These are phyloP conservation scores for Pterocarpus santalinus DNA, from an alignment of 306 rosid genomes.

Conservation along the genomic window DNA sequence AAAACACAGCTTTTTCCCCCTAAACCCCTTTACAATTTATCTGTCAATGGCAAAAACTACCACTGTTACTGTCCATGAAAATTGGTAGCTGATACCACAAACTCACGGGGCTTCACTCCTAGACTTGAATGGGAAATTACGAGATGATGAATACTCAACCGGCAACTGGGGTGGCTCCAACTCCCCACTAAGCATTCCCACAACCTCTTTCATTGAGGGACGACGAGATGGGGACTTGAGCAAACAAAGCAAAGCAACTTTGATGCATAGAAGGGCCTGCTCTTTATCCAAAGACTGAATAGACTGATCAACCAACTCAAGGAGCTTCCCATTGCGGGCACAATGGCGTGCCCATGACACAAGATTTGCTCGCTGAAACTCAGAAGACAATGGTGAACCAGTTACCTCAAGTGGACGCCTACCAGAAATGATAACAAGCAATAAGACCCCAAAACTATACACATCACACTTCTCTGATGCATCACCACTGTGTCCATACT, in stretches of 20 bases:
- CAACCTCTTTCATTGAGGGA: slow-evolving; percentile 84
- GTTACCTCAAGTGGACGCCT: slow-evolving; percentile 84
- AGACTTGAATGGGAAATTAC: slow-evolving; percentile 55
- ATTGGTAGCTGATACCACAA: not conserved
- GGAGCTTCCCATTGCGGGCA: slow-evolving; percentile 77
- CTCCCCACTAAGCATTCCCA: slow-evolving; percentile 75
- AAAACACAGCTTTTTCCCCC: not conserved
- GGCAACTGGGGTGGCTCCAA: slow-evolving; percentile 68
- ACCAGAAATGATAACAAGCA: slow-evolving; percentile 83
- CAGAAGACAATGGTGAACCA: slow-evolving; percentile 66
- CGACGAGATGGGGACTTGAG: slow-evolving; percentile 72
- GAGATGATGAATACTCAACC: slow-evolving; percentile 61
- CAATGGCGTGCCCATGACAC: slow-evolving; percentile 85
- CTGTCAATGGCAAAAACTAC: slow-evolving; percentile 13
- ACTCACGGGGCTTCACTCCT: slow-evolving; percentile 55
- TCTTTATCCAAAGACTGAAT: slow-evolving; percentile 59
- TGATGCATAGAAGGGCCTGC: slow-evolving; percentile 78
- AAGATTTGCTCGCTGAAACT: slow-evolving; percentile 78
- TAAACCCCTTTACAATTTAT: slow-evolving; percentile 10
- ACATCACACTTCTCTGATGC: slow-evolving; percentile 84
- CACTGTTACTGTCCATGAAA: slow-evolving; percentile 18
- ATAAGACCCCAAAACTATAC: slow-evolving; percentile 80
- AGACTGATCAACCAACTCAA: slow-evolving; percentile 71
- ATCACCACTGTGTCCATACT: slow-evolving; percentile 67
- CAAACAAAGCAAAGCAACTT: slow-evolving; percentile 77